Percentiles rank a stretch among this genome's conserved stretches.
phyloP scores from a whole-genome alignment of 1,139 yeast genomes.

The Kodamaea suecica region DNA sequence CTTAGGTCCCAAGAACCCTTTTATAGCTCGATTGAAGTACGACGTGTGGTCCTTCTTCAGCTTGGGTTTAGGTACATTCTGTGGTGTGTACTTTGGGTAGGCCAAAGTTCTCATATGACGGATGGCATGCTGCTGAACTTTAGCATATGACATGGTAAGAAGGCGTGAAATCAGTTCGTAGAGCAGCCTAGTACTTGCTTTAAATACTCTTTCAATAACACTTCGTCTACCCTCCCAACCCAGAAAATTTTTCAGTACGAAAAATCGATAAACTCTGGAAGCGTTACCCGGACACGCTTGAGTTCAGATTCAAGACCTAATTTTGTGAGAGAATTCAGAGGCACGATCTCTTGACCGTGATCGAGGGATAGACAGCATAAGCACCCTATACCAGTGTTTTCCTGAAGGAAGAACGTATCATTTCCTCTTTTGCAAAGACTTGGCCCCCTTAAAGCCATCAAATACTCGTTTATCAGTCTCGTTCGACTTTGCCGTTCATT shows the following conservation, averaged over 20 bases:
- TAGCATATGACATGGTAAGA: constrained; percentile 5
- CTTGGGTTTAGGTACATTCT: constrained; percentile 20
- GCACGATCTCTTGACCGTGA: too few relatives aligned
- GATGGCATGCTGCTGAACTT: constrained; percentile 6
- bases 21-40: constrained; percentile 36
- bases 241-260: background rate
- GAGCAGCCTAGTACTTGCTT: too few relatives aligned
- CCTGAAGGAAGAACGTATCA: too few relatives aligned
- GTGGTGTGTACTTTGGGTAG: constrained; percentile 21
- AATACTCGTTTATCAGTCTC: too few relatives aligned
- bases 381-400: too few relatives aligned
- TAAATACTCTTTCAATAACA: too few relatives aligned
- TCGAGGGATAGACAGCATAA: too few relatives aligned
- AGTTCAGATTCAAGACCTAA: background rate
- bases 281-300: background rate
- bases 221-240: background rate
- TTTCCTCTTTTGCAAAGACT: too few relatives aligned
- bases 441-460: too few relatives aligned
- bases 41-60: constrained; percentile 26
- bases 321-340: background rate
- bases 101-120: constrained; percentile 20
- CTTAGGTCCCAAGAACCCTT: constrained; percentile 73
- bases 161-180: too few relatives aligned
- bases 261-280: background rate
- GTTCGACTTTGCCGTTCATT: too few relatives aligned